Conservation (phyloP, 306 rosid genomes). For the Rubus idaeus region DNA sequence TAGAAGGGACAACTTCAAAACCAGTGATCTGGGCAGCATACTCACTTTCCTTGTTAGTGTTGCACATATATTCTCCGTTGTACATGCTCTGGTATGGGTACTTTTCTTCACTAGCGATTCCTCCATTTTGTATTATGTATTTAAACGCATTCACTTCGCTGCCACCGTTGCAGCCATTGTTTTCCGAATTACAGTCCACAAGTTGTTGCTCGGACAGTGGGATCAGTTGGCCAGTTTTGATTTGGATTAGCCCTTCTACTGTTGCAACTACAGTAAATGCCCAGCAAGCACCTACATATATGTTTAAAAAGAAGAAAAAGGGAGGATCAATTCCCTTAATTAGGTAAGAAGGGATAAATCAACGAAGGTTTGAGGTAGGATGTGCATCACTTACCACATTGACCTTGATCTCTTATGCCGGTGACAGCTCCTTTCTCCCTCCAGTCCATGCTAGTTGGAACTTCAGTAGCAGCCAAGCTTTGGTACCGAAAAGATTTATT, state of each 20-base stretch:
- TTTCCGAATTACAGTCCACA: conserved; percentile 21
- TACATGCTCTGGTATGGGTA: conserved; percentile 11
- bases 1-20: background rate
- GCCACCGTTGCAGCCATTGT: conserved; percentile 7
- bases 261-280: background rate
- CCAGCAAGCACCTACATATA: background rate
- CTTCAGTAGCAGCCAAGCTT: background rate
- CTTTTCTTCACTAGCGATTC: conserved; percentile 16
- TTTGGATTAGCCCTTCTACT: conserved; percentile 16
- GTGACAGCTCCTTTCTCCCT: conserved; percentile 40
- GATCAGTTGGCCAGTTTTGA: conserved; percentile 14
- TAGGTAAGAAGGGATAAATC: too few species aligned
- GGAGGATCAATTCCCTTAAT: too few species aligned
- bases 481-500: conserved; percentile 26
- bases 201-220: conserved; percentile 41
- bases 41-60: background rate
- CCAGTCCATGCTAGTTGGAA: conserved; percentile 39
- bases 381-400: background rate
- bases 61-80: background rate
- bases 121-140: conserved; percentile 17
- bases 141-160: background rate
- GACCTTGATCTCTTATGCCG: background rate
- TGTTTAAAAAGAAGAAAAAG: background rate
- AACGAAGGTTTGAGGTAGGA: too few species aligned
- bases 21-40: conserved; percentile 6